Conservation (phyloP, 805 yeast genomes). For the Metschnikowia santaceciliae region DNA sequence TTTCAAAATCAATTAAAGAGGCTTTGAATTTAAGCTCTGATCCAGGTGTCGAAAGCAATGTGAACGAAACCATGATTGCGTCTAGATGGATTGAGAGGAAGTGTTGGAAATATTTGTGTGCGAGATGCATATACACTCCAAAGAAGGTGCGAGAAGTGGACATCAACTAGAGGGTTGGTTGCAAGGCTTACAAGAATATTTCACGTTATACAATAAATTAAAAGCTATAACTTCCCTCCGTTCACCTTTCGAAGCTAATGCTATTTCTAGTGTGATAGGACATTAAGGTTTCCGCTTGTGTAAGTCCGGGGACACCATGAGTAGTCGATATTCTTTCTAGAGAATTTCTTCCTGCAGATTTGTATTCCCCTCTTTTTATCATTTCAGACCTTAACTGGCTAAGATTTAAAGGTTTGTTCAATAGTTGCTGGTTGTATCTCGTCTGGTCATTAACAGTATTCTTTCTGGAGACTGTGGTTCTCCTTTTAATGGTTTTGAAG, state of each 20-base stretch:
- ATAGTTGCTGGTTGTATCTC: conserved; percentile 20
- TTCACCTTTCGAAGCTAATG: conserved; percentile 25
- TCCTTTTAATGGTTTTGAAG: conserved; percentile 33
- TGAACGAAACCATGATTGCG: conserved; percentile 33
- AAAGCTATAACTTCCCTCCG: neutral
- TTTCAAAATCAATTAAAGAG: conserved; percentile 54
- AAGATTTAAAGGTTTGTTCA: conserved; percentile 32
- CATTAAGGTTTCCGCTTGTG: conserved; percentile 46
- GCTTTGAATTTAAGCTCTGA: conserved; percentile 36
- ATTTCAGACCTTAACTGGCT: conserved; percentile 35
- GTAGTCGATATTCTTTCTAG: conserved; percentile 41
- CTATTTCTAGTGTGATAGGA: conserved; percentile 42
- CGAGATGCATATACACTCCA: neutral
- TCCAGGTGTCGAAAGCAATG: conserved; percentile 26
- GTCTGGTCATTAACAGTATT: conserved; percentile 20
- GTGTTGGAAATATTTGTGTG: neutral
- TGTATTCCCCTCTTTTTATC: conserved; percentile 36
- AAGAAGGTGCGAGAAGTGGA: neutral
- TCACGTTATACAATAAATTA: neutral
- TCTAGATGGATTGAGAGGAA: neutral
- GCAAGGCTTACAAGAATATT: neutral
- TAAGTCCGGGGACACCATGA: conserved; percentile 47
- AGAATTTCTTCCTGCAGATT: conserved; percentile 28
- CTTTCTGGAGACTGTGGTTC: conserved; percentile 23
- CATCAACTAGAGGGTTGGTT: neutral